Conservation (phyloP, 2,329 filamentous ascomycete genomes). For the Pseudogymnoascus sp. region DNA sequence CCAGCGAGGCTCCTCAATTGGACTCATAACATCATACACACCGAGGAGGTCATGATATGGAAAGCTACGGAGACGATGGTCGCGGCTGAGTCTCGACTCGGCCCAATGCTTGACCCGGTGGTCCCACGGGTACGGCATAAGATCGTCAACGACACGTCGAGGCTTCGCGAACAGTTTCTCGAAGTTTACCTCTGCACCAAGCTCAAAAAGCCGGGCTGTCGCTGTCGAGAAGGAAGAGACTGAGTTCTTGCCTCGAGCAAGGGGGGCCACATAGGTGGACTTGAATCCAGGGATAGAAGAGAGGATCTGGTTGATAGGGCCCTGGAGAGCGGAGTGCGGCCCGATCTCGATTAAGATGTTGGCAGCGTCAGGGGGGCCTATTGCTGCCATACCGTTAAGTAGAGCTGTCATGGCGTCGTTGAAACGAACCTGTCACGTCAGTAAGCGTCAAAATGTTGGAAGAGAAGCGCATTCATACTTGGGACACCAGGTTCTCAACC, state of each 20-base stretch:
- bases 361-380: not conserved
- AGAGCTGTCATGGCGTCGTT: constrained; percentile 31
- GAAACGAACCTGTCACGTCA: constrained; percentile 37
- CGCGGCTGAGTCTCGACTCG: constrained; percentile 42
- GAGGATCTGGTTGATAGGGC: constrained; percentile 28
- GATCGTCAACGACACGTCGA: not conserved
- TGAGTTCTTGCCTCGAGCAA: constrained; percentile 17
- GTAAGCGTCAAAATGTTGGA: not conserved
- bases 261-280: constrained; percentile 13
- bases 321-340: constrained; percentile 31
- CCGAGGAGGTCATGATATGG: constrained; percentile 45
- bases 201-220: constrained; percentile 14
- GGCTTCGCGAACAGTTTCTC: not conserved
- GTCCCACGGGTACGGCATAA: constrained; percentile 42
- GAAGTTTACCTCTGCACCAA: constrained; percentile 11
- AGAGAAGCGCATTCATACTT: constrained; percentile 33
- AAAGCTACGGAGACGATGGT: constrained; percentile 37
- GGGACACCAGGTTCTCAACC: constrained; percentile 37
- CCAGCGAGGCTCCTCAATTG: constrained; percentile 21
- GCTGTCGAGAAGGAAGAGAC: constrained; percentile 13
- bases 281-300: constrained; percentile 9
- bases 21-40: constrained; percentile 16
- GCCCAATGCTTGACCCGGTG: constrained; percentile 45
- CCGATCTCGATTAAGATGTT: constrained; percentile 19
- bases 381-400: not conserved